phyloP scores from a whole-genome alignment of 169 alveolate genomes.

The Cryptosporidium andersoni region DNA sequence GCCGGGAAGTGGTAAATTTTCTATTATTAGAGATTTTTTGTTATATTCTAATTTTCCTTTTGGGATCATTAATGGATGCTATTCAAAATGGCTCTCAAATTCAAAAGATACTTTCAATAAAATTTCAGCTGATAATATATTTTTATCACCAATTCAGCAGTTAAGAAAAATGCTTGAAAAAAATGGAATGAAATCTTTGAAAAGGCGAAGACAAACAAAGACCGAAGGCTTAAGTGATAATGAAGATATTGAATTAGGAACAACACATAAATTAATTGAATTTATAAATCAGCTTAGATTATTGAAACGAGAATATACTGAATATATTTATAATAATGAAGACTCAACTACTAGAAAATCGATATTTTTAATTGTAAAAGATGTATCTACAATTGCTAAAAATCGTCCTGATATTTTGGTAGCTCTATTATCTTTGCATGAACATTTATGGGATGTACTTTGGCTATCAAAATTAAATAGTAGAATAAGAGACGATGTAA shows the following conservation, averaged over 20 bases:
- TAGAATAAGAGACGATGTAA: background rate
- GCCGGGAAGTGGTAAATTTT: constrained; percentile 61
- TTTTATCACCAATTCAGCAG: constrained; percentile 46
- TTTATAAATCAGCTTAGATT: constrained; percentile 46
- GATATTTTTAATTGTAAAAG: constrained; percentile 46
- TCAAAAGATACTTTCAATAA: constrained; percentile 7
- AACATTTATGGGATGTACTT: constrained; percentile 39
- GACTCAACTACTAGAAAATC: background rate
- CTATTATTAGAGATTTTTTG: constrained; percentile 29
- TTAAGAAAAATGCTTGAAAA: constrained; percentile 12
- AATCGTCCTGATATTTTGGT: constrained; percentile 47
- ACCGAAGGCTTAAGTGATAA: background rate
- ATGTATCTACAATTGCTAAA: constrained; percentile 52
- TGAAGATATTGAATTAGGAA: background rate
- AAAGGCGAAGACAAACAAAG: background rate
- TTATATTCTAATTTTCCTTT: constrained; percentile 9
- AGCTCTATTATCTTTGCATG: constrained; percentile 34
- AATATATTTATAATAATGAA: background rate
- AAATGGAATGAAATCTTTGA: constrained; percentile 6
- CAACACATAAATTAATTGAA: constrained; percentile 22
- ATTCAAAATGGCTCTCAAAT: constrained; percentile 38
- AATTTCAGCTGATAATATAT: constrained; percentile 47
- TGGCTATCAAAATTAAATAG: constrained; percentile 8
- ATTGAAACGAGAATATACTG: constrained; percentile 17
- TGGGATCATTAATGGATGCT: constrained; percentile 40